phyloP scores from a whole-genome alignment of 2,329 filamentous ascomycete species.

The Pyrenophora seminiperda region DNA sequence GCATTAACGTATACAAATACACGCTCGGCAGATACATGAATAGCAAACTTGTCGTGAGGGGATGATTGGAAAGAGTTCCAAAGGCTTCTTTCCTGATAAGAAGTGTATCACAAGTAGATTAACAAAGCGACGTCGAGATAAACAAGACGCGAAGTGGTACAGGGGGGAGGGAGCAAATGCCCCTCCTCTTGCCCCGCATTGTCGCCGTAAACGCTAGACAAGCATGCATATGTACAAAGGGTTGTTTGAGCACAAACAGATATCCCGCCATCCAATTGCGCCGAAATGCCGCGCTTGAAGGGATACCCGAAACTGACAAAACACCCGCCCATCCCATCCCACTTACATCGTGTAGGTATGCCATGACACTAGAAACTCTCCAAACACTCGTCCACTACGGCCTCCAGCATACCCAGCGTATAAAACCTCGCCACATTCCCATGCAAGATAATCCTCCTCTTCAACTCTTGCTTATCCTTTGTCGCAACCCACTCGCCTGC shows the following conservation, averaged over 20 bases:
- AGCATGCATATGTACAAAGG: not conserved
- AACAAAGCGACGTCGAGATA: conserved; percentile 9
- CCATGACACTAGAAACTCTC: conserved; percentile 46
- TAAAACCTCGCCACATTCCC: conserved; percentile 78
- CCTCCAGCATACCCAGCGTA: conserved; percentile 78
- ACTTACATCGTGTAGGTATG: too few species aligned
- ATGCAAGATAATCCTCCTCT: conserved; percentile 70
- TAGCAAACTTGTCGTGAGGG: too few species aligned
- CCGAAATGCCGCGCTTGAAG: not conserved
- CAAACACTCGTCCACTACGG: conserved; percentile 70
- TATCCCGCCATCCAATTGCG: not conserved
- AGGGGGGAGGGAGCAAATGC: not conserved
- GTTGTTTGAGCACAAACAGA: too few species aligned
- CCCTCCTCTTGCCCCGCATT: conserved; percentile 8
- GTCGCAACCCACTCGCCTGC: conserved; percentile 82
- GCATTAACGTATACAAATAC: too few species aligned
- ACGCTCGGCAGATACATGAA: too few species aligned
- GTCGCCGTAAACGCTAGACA: conserved; percentile 7
- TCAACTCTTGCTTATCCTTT: conserved; percentile 68
- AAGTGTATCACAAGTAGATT: not conserved
- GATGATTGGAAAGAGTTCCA: too few species aligned
- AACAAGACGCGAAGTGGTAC: conserved; percentile 6
- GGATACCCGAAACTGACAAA: too few species aligned
- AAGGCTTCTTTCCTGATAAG: too few species aligned
- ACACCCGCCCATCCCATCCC: too few species aligned